These are phyloP conservation scores for Penicillium odoratum DNA, from an alignment of 495 filamentous ascomycete genomes.

Conservation along the genomic window DNA sequence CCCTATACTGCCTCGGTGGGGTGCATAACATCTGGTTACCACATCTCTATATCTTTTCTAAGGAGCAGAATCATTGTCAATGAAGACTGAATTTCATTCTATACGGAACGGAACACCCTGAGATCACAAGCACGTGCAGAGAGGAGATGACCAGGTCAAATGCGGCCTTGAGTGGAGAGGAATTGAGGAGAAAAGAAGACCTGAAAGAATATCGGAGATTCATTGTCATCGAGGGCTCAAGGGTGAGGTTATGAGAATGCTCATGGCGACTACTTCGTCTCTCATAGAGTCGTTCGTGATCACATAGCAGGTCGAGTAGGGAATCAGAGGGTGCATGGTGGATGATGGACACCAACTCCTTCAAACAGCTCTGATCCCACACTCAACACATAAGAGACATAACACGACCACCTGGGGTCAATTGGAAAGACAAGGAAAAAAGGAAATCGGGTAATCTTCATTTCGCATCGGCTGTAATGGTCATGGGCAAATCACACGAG, in stretches of 20 bases:
- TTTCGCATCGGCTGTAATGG: constrained; percentile 43
- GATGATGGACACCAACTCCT: not conserved
- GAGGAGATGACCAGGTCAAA: not conserved
- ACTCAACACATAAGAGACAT: constrained; percentile 13
- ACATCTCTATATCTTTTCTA: not conserved
- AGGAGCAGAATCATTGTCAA: constrained; percentile 12
- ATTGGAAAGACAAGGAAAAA: constrained; percentile 13
- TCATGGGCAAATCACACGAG: constrained; percentile 42
- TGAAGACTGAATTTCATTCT: constrained; percentile 31
- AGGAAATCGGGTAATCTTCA: constrained; percentile 31
- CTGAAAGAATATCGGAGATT: constrained; percentile 3
- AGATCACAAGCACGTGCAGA: not conserved
- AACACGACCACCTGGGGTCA: constrained; percentile 15
- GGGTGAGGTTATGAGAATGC: constrained; percentile 5
- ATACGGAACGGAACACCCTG: constrained; percentile 5
- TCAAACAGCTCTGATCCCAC: constrained; percentile 5
- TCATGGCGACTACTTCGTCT: constrained; percentile 18
- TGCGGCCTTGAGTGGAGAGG: constrained; percentile 11
- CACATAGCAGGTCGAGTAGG: constrained; percentile 12
- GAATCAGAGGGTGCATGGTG: constrained; percentile 2
- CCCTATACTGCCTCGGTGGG: not conserved
- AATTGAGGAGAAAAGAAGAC: constrained; percentile 9
- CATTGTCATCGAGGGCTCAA: constrained; percentile 21
- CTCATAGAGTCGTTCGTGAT: constrained; percentile 20
- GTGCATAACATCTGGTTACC: not conserved